phyloP scores from a whole-genome alignment of 202 grass and related monocot genomes.

The Eragrostis tef region DNA sequence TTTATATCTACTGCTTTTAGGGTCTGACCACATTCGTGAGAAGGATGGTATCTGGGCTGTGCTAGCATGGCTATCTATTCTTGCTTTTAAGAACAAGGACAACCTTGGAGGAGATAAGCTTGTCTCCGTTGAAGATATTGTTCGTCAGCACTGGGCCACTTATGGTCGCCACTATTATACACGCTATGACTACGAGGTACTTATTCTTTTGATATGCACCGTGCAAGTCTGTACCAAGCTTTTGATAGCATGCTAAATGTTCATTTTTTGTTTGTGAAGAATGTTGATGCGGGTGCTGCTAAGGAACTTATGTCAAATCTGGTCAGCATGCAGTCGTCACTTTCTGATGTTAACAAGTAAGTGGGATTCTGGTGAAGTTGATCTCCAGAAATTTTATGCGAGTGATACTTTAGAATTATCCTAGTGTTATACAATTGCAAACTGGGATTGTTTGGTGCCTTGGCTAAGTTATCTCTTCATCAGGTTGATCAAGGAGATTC shows the following conservation, averaged over 20 bases:
- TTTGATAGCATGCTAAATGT: slow-evolving; percentile 38
- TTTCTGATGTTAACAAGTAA: slow-evolving; percentile 93
- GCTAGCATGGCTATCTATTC: slow-evolving; percentile 96
- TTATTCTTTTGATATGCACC: slow-evolving; percentile 14
- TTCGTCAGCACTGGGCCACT: slow-evolving; percentile 81
- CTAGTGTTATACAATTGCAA: background rate
- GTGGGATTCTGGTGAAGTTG: slow-evolving; percentile 25
- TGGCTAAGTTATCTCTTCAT: slow-evolving; percentile 47
- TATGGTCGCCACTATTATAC: slow-evolving; percentile 99
- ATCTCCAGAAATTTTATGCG: background rate
- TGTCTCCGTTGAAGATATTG: slow-evolving; percentile 91
- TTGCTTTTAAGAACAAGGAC: slow-evolving; percentile 95
- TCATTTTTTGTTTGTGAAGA: slow-evolving; percentile 58
- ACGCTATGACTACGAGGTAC: slow-evolving; percentile 96
- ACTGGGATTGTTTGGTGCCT: background rate
- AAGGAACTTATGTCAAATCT: slow-evolving; percentile 86
- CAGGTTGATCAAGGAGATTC: slow-evolving; percentile 83
- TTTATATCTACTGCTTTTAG: slow-evolving; percentile 51
- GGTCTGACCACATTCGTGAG: slow-evolving; percentile 98
- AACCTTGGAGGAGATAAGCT: slow-evolving; percentile 84
- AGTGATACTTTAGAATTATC: background rate
- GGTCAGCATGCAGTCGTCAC: slow-evolving; percentile 74
- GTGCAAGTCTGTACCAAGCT: background rate
- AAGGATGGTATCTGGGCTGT: slow-evolving; percentile 99
- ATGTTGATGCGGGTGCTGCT: slow-evolving; percentile 85